Evolutionary conservation across 2,329 filamentous ascomycete genomes (phyloP), one percentile per base, ranked within the genome.

Genomic region (Sarocladium oryzae): DNA sequence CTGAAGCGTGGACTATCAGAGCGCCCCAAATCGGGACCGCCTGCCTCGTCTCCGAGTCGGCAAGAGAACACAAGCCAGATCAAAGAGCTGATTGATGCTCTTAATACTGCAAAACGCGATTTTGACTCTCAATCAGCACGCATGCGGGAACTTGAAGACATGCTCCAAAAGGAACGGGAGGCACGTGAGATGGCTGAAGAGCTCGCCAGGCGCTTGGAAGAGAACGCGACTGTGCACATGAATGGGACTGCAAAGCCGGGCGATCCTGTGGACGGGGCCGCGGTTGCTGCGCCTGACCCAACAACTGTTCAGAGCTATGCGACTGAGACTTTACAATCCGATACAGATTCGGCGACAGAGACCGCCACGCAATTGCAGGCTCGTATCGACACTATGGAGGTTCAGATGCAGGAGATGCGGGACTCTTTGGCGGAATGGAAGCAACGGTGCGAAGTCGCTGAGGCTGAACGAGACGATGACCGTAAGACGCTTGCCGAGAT

Each of bases 121-220:
- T 82, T 96, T 37, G 90, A 95, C 60, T 79, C 77, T n/a, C 90
- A 96, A 64, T 84, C 82, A 49, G 77, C 82, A 37, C 84, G 88
- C 26, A 84, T 97, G 66, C 86, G 84, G 58, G 86, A 91, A 59
- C 72, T 97, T 11, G 92, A 97, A 55, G 61, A 58, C 9, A 65
- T 88, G 69, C 73, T 97, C 38, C 81, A 78, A 48, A 84, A 86
- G 61, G 93, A 99, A 67, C 81, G 89, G 23, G 79, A 83, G 56
- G 91, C 91, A 24, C 81, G 93, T 52, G 85, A 95, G 61, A 77
- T 82, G 50, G 92, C 92, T 0, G 93, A 99, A 66, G 87, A 93
- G 54, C 75, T 88, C 51, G 87, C 89, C 13, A 85, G 84, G 58
- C 79, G 80, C 50, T 70, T 95, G 56, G 78, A 83, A 56, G 80